These are phyloP conservation scores for Ammopiptanthus mongolicus DNA, from an alignment of 306 rosid species.

Conservation along the genomic window DNA sequence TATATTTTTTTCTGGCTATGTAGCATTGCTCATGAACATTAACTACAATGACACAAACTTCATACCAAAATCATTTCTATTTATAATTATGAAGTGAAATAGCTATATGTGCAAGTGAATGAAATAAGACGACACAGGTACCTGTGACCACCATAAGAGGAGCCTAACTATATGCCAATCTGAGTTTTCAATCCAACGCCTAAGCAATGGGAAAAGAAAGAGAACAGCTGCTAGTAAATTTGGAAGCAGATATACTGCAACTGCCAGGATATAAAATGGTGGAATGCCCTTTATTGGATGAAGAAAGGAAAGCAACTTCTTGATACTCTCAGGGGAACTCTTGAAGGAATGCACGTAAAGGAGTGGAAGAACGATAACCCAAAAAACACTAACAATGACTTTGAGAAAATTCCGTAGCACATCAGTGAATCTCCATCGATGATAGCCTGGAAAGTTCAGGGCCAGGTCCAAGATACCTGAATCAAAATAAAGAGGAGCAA, in stretches of 20 bases:
- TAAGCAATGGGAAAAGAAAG: constrained; percentile 88
- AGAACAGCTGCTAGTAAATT: constrained; percentile 63
- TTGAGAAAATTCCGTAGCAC: constrained; percentile 77
- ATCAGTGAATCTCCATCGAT: constrained; percentile 74
- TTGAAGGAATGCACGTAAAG: constrained; percentile 57
- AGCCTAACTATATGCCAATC: constrained; percentile 88
- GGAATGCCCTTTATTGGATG: constrained; percentile 56
- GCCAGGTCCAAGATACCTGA: constrained; percentile 74
- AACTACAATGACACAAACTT: not conserved
- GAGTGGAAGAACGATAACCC: constrained; percentile 78
- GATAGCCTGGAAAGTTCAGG: constrained; percentile 88
- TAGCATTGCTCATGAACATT: not conserved
- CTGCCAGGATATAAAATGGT: constrained; percentile 64
- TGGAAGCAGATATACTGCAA: constrained; percentile 79
- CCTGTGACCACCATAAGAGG: constrained; percentile 99
- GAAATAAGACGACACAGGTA: constrained; percentile 20
- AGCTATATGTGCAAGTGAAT: not conserved
- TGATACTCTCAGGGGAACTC: constrained; percentile 29
- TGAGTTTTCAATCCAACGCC: constrained; percentile 99
- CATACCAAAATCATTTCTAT: not conserved
- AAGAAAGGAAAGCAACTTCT: constrained; percentile 46
- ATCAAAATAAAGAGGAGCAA: constrained; percentile 22
- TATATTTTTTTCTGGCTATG: no score
- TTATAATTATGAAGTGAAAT: constrained; percentile 1
- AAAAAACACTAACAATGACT: constrained; percentile 66